Evolutionary conservation across 257 asterid species (phyloP).

Genomic region (Coffea eugenioides): DNA sequence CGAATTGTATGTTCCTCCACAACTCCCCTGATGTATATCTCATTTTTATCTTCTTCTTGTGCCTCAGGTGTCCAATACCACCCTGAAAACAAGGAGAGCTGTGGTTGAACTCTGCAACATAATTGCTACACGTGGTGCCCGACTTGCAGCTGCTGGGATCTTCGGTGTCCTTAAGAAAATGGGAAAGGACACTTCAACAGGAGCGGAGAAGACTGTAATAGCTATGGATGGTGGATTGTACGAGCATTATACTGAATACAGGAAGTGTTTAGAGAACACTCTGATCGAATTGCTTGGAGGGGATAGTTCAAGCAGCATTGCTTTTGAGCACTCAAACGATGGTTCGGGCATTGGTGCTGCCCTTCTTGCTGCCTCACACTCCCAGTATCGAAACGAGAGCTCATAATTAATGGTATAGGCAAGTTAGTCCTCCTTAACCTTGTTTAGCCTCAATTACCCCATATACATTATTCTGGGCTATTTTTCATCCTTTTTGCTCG

Average conservation of each 20-base stretch:
- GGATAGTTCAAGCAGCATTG: constrained; percentile 34
- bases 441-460: background rate
- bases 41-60: background rate
- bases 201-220: constrained; percentile 52
- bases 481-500: background rate
- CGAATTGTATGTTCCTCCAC: background rate
- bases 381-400: constrained; percentile 38
- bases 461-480: background rate
- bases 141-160: constrained; percentile 80
- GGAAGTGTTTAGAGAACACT: constrained; percentile 53
- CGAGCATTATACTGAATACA: constrained; percentile 68
- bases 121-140: constrained; percentile 73
- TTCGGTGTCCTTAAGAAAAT: constrained; percentile 70
- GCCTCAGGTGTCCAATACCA: constrained; percentile 55
- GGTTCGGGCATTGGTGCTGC: constrained; percentile 96
- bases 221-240: constrained; percentile 88
- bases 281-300: constrained; percentile 58
- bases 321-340: constrained; percentile 65
- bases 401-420: constrained; percentile 9
- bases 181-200: constrained; percentile 55
- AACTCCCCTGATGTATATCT: background rate
- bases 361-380: constrained; percentile 79
- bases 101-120: constrained; percentile 65
- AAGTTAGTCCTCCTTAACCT: too few species aligned
- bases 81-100: constrained; percentile 50